Evolutionary conservation across 306 rosid genomes (phyloP).

Genomic region (Castanospermum australe): DNA sequence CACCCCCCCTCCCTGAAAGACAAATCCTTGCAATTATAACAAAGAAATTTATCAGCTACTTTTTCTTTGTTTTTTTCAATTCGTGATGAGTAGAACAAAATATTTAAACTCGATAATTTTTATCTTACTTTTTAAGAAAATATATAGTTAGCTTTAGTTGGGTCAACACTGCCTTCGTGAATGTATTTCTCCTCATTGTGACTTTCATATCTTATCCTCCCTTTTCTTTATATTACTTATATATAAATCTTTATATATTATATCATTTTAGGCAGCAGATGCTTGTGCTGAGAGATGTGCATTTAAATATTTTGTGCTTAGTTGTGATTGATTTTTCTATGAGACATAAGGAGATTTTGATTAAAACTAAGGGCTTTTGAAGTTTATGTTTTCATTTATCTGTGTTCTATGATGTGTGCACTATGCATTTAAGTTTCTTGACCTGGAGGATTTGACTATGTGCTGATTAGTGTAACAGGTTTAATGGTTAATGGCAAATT

Average conservation of each 20-base stretch:
- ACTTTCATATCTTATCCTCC: constrained; percentile 11
- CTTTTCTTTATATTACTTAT: not conserved
- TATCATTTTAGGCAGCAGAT: not conserved
- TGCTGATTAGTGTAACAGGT: too few relatives aligned
- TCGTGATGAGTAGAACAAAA: not conserved
- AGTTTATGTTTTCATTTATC: constrained; percentile 11
- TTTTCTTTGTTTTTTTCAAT: too few relatives aligned
- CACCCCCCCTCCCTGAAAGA: constrained; percentile 4
- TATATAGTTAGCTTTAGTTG: not conserved
- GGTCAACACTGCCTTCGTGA: not conserved
- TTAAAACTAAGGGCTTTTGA: not conserved
- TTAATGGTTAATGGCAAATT: too few relatives aligned
- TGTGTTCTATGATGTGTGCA: not conserved
- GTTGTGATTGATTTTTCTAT: not conserved
- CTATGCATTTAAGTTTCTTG: constrained; percentile 20
- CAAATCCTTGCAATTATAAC: not conserved
- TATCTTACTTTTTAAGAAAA: not conserved
- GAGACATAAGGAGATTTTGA: not conserved
- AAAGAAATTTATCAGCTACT: not conserved
- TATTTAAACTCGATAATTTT: not conserved
- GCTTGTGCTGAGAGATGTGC: not conserved
- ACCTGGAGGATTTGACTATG: constrained; percentile 22
- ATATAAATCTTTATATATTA: not conserved
- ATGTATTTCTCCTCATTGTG: not conserved
- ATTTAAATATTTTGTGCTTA: constrained; percentile 9